A percentile compares a stretch with the other conserved stretches of the same genome.
These are phyloP conservation scores for Durotheca rogersii DNA, from an alignment of 495 filamentous ascomycete genomes.

Conservation along the genomic window DNA sequence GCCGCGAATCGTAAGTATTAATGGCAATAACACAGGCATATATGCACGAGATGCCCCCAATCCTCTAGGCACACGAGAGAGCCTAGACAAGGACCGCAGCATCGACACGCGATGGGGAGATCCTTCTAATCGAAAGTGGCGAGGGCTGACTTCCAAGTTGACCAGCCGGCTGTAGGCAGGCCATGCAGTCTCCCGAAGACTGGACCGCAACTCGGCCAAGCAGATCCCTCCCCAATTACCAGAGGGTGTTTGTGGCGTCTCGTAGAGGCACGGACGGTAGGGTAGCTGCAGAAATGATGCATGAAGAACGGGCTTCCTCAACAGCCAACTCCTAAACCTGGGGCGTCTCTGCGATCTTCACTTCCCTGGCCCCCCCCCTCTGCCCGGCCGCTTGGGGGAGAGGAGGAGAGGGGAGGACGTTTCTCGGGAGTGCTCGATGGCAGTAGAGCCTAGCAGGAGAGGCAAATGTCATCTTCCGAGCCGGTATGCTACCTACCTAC, in stretches of 20 bases:
- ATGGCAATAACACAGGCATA: not conserved
- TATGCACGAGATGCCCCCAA: not conserved
- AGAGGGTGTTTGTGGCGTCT: conserved; percentile 39
- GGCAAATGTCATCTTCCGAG: not conserved
- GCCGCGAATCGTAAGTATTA: not conserved
- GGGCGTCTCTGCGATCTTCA: conserved; percentile 15
- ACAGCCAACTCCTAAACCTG: conserved; percentile 19
- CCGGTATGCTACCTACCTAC: not conserved
- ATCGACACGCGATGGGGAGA: conserved; percentile 22
- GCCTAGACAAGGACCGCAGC: conserved; percentile 13
- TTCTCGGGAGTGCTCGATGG: conserved; percentile 2
- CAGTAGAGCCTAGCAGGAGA: conserved; percentile 4
- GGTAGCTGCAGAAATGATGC: conserved; percentile 35
- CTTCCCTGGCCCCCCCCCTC: not conserved
- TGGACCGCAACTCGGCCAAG: conserved; percentile 33
- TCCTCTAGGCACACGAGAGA: conserved; percentile 12
- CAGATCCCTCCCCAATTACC: conserved; percentile 35
- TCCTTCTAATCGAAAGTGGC: conserved; percentile 30
- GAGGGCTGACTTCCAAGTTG: conserved; percentile 20
- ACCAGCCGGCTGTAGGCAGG: conserved; percentile 33
- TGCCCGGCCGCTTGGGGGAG: too few species aligned
- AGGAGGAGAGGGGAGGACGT: too few species aligned
- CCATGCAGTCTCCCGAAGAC: conserved; percentile 36
- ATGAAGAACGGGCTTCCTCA: conserved; percentile 32
- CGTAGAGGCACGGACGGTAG: conserved; percentile 37